Base-by-base conservation (phyloP, 768 basidiomycete species). In the Podaxis rugospora region DNA sequence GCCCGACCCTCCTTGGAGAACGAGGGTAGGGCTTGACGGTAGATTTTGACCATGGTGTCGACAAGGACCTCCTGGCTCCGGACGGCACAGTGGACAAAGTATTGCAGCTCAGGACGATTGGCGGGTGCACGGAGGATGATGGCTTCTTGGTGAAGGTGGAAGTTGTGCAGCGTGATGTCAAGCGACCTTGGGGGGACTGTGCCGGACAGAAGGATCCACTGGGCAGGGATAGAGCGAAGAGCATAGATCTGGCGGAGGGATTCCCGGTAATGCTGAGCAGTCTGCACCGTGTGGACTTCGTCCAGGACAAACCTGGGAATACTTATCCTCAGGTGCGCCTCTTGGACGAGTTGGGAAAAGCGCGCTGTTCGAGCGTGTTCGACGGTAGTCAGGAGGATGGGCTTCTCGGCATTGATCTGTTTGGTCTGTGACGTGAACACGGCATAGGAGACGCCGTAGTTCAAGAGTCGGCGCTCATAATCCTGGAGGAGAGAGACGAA, bases 401-500 rank as follows among this genome's bases (percentile, higher is more conserved):
- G 23, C 46, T 47, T 47, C 37, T 66, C 66, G 42, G 59, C n/a
- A 6, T 54, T 4, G 0, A 64, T 62, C 5, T 49, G 16, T 0
- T 68, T 18, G 51, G 2, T 16, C 25, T 21, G 32, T 35, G 4
- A 39, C 16, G 0, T 55, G 28, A 65, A 68, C 0, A 61, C 39
- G n/a, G 69, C 65, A 50, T 55, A 71, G 0, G 11, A 35, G 9
- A 72, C 40, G 0, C 51, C 35, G 46, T 70, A 62, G 1, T 18
- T 10, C 0, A 44, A 10, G 0, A 74, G 64, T 27, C 65, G 62
- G 1, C 66, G 55, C 2, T 47, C 42, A 46, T 65, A 72, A 37
- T 74, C 72, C 0, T 63, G 49, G 16, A 72, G 63, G 13, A 73
- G 55, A 0, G 69, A 59, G 1, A 58, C 50, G 0, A 71, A 55